These are phyloP conservation scores for Leishmania amazonensis DNA, from an alignment of 208 protist genomes.

Conservation along the genomic window DNA sequence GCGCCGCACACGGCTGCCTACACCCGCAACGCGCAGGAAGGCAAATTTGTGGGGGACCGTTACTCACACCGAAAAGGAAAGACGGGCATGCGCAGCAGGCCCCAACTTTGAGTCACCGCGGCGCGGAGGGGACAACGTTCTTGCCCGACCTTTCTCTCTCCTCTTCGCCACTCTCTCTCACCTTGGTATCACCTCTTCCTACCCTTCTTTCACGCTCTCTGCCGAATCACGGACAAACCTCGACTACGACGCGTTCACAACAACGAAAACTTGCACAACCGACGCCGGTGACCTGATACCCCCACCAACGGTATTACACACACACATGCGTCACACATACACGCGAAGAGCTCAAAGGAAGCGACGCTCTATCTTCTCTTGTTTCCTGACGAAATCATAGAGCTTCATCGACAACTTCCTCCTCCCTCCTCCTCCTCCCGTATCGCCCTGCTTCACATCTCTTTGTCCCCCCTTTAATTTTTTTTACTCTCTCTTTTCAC, in stretches of 20 bases:
- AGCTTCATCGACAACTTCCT: not conserved
- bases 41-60: not conserved
- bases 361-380: slow-evolving; percentile 12
- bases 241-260: not conserved
- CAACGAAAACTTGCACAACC: not conserved
- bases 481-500: not conserved
- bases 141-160: not conserved
- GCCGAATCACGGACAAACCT: not conserved
- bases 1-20: not conserved
- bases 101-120: not conserved
- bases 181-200: not conserved
- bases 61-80: not conserved
- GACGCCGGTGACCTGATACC: not conserved
- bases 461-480: not conserved
- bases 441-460: not conserved
- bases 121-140: not conserved
- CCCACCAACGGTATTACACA: not conserved
- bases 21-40: not conserved
- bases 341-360: not conserved
- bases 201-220: not conserved
- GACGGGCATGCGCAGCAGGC: not conserved
- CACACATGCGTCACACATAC: not conserved
- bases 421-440: not conserved
- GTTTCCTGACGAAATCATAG: slow-evolving; percentile 8
- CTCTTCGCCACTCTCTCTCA: not conserved